Evolutionary conservation across 306 rosid genomes (phyloP).

Genomic region (Cucumis cinereus): DNA sequence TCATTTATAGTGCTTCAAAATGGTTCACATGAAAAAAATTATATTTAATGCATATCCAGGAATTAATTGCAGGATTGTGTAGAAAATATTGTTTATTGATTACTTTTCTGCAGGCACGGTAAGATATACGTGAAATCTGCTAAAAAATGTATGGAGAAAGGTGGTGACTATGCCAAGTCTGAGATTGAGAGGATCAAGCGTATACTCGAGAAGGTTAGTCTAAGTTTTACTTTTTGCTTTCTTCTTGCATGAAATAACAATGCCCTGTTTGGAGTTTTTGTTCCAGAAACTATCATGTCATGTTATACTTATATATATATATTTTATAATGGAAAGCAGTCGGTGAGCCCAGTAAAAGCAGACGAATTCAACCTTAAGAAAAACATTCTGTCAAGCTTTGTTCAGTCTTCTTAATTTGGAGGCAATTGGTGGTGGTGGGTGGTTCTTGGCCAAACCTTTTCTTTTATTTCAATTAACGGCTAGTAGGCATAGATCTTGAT

Average conservation of each 20-base stretch:
- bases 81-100: not conserved
- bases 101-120: conserved; percentile 37
- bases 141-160: conserved; percentile 54
- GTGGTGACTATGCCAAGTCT: conserved; percentile 59
- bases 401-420: conserved; percentile 20
- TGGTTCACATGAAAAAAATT: not conserved
- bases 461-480: not conserved
- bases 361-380: conserved; percentile 81
- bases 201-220: conserved; percentile 55
- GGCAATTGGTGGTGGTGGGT: not conserved
- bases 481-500: not conserved
- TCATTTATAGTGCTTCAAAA: not conserved
- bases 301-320: not conserved
- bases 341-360: conserved; percentile 68
- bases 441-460: not conserved
- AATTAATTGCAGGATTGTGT: not conserved
- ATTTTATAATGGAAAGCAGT: conserved; percentile 27
- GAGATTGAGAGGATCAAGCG: conserved; percentile 69
- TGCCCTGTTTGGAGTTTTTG: not conserved
- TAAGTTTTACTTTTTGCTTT: not conserved
- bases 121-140: conserved; percentile 63
- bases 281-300: not conserved
- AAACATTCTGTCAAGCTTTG: conserved; percentile 58
- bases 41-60: not conserved
- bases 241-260: not conserved